phyloP scores from a whole-genome alignment of 768 basidiomycete genomes.

The Kwoniella sp. region DNA sequence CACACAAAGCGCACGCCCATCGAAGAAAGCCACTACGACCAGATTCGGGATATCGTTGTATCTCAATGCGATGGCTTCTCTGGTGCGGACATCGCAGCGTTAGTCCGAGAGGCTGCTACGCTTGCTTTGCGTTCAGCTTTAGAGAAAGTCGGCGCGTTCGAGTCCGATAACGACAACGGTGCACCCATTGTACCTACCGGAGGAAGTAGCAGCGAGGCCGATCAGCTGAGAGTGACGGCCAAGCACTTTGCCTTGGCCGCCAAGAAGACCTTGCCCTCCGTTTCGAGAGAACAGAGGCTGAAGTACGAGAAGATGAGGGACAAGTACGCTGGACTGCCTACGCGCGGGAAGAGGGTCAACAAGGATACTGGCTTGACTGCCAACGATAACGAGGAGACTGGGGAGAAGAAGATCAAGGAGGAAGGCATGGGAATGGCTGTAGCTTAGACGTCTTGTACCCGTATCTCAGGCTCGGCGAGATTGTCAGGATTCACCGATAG shows the following conservation, averaged over 20 bases:
- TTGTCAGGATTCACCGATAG: no score
- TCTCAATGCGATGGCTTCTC: conserved; percentile 80
- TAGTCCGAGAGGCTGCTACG: conserved; percentile 88
- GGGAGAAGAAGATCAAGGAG: conserved; percentile 6
- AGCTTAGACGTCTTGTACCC: neutral
- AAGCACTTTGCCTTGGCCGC: conserved; percentile 74
- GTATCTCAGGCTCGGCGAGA: no score
- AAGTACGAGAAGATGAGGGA: conserved; percentile 78
- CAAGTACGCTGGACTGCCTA: conserved; percentile 75
- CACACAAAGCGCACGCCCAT: conserved; percentile 72
- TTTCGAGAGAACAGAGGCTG: conserved; percentile 73
- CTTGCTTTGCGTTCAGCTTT: conserved; percentile 67
- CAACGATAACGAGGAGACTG: neutral
- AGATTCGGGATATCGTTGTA: conserved; percentile 61
- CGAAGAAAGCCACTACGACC: conserved; percentile 54
- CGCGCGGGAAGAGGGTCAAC: conserved; percentile 47
- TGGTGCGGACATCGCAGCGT: conserved; percentile 84
- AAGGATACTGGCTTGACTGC: conserved; percentile 20
- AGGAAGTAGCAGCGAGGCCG: conserved; percentile 17
- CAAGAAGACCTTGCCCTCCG: conserved; percentile 83
- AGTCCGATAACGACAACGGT: conserved; percentile 48
- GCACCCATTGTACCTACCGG: conserved; percentile 10
- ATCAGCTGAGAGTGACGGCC: conserved; percentile 59
- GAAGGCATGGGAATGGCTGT: conserved; percentile 12
- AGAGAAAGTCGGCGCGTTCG: conserved; percentile 67